Evolutionary conservation across 2,329 filamentous ascomycete species (phyloP).

Genomic region (Exophiala spinifera): DNA sequence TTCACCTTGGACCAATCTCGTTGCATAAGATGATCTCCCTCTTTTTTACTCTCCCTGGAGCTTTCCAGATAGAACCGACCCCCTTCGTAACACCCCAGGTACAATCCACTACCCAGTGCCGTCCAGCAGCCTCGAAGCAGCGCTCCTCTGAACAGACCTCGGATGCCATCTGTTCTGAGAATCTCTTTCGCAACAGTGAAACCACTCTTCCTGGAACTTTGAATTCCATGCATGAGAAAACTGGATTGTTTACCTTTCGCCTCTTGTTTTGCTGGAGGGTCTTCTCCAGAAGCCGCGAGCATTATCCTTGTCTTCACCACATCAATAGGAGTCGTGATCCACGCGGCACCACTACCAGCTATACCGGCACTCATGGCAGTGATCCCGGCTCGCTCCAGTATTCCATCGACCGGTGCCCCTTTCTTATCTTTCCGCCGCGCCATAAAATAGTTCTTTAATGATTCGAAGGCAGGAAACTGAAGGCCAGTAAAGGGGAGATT

Average conservation of each 20-base stretch:
- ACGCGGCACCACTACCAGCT: slow-evolving; percentile 71
- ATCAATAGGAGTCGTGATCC: slow-evolving; percentile 84
- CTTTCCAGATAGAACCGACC: slow-evolving; percentile 61
- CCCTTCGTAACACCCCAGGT: slow-evolving; percentile 82
- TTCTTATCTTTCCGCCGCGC: slow-evolving; percentile 40
- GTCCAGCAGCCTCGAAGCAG: slow-evolving; percentile 75
- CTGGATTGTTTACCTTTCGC: slow-evolving; percentile 16
- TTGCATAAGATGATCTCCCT: slow-evolving; percentile 26
- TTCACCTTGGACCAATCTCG: slow-evolving; percentile 28
- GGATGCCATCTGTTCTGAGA: slow-evolving; percentile 63
- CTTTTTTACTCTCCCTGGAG: slow-evolving; percentile 28
- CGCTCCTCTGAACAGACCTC: slow-evolving; percentile 71
- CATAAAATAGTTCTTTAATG: slow-evolving; percentile 56
- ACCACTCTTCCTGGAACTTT: slow-evolving; percentile 42
- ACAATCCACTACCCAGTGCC: slow-evolving; percentile 75
- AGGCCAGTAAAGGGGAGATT: slow-evolving; percentile 86
- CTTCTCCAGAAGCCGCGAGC: slow-evolving; percentile 57
- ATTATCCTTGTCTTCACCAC: slow-evolving; percentile 89
- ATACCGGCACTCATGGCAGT: slow-evolving; percentile 71
- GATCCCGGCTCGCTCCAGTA: slow-evolving; percentile 66
- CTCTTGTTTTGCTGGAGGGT: slow-evolving; percentile 16
- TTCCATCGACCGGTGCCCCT: slow-evolving; percentile 35
- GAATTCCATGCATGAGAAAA: slow-evolving; percentile 21
- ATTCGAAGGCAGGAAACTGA: slow-evolving; percentile 85
- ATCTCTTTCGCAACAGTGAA: slow-evolving; percentile 64